Conservation (phyloP, 257 asterid species). For the Anisodus acutangulus region DNA sequence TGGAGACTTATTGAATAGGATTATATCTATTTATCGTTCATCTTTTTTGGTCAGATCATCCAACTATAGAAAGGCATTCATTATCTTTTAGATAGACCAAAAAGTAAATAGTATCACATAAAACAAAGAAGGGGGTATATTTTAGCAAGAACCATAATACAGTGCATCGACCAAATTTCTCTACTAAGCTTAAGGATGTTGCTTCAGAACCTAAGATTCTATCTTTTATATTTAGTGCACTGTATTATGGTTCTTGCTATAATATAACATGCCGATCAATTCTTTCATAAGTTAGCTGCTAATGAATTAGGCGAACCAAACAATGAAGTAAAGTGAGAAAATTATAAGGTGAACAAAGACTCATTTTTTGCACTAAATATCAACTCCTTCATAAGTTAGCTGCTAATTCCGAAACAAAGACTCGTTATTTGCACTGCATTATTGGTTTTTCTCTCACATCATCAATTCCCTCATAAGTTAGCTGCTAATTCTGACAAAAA, state of each 20-base stretch:
- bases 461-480: not conserved
- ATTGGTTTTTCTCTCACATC: not conserved
- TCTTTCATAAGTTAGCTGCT: constrained; percentile 1
- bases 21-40: not conserved
- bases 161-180: not conserved
- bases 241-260: not conserved
- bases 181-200: not conserved
- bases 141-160: not conserved
- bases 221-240: not conserved
- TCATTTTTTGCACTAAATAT: not conserved
- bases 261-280: not conserved
- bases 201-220: not conserved
- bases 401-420: not conserved
- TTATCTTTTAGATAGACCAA: not conserved
- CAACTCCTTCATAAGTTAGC: not conserved
- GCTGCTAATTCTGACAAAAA: not conserved
- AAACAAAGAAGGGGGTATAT: not conserved
- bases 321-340: not conserved
- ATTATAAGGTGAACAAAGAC: constrained; percentile 5
- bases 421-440: not conserved
- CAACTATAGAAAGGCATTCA: not conserved
- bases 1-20: not conserved
- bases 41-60: not conserved
- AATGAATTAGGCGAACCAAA: not conserved
- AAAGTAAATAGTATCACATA: not conserved